Base-by-base conservation (phyloP, 306 rosid species). In the Lathyrus oleraceus region DNA sequence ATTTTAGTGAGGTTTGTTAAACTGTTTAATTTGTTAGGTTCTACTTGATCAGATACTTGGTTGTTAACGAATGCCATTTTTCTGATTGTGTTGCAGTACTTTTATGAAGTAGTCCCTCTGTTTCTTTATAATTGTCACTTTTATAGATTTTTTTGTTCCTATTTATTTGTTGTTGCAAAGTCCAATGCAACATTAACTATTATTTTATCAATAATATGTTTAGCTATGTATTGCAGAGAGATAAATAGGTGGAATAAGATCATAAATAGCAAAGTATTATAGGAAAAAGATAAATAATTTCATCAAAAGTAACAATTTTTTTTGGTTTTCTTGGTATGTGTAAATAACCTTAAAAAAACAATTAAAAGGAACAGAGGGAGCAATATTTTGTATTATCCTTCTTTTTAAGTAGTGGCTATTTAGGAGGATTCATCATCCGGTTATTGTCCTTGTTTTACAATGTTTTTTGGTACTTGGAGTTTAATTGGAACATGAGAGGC, bases 1-100 rank as follows among this genome's bases (percentile, higher is more conserved):
- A 94, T 76, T 94, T 88, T 72, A 64, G 76, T 66, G 98, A 94
- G 98, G 98, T 94, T 76, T 67, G 88, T 35, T 78, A 32, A 70
- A 65, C 64, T 52, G 52, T 75, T 80, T 65, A 59, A 11, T 35
- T 16, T 78, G 35, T 60, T 73, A 7, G 53, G 61, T 39, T 63
- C 39, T 51, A 20, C 65, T 57, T 38, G 53, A 70, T 72, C 27
- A 10, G 54, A 56, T 68, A 42, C 71, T 21, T 74, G 27, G 70
- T 56, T 59, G 68, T 67, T 83, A 71, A 30, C 66, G 38, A 58
- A 15, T 56, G 57, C 43, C 25, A 21, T 45, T 69, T 67, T 45
- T 51, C 42, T 56, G 70, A 56, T 57, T 45, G 25, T 45, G 25
- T 59, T 52, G 72, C 16, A 52, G 75, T 61, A 72, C 28, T 73